Percentiles rank a stretch among this genome's conserved stretches.
Evolutionary conservation across 805 yeast genomes (phyloP).

Genomic region (Ogataea dorogensis): DNA sequence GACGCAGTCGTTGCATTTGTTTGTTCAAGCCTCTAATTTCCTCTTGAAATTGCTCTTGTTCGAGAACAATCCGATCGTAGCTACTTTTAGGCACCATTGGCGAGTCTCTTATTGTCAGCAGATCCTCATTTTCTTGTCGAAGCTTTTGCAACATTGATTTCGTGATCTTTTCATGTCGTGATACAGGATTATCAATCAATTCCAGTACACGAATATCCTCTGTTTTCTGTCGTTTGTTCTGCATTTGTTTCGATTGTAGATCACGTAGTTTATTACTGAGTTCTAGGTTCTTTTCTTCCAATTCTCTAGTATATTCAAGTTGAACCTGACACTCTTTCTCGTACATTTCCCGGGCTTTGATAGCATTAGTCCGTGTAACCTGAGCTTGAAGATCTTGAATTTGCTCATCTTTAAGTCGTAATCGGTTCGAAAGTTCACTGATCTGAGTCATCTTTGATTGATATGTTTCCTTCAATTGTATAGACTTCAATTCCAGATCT

Average conservation of each 20-base stretch:
- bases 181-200: constrained; percentile 63
- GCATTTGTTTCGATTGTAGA: constrained; percentile 37
- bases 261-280: constrained; percentile 52
- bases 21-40: constrained; percentile 52
- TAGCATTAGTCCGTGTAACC: constrained; percentile 20
- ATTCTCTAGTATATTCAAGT: constrained; percentile 41
- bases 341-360: constrained; percentile 32
- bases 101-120: constrained; percentile 33
- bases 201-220: constrained; percentile 51
- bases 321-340: constrained; percentile 38
- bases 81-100: constrained; percentile 55
- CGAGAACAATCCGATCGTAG: constrained; percentile 59
- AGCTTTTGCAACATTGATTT: constrained; percentile 49
- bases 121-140: constrained; percentile 55
- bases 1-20: constrained; percentile 49
- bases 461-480: background rate
- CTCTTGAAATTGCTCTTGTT: constrained; percentile 45
- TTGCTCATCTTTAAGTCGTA: constrained; percentile 14
- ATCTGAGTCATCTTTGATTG: constrained; percentile 14
- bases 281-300: constrained; percentile 52
- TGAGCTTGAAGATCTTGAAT: constrained; percentile 10
- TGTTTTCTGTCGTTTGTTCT: constrained; percentile 25
- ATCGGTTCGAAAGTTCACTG: constrained; percentile 23
- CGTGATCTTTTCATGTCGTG: constrained; percentile 60
- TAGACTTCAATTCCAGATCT: no score